Base-by-base conservation (phyloP, 83 land plant species). In the Thuja plicata region DNA sequence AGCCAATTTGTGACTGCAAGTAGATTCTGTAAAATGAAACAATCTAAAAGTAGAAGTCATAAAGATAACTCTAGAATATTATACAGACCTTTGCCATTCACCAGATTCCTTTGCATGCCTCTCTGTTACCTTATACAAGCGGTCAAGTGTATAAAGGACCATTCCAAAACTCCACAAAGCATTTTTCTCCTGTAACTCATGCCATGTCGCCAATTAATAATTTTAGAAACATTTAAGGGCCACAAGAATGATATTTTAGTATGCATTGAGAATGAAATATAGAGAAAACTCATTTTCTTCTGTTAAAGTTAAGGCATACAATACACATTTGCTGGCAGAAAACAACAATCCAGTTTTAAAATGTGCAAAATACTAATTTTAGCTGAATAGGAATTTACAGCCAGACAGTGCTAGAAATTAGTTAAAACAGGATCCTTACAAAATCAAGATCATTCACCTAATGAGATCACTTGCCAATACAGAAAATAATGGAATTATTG, bases 71-170 rank as follows among this genome's bases (percentile, higher is more conserved):
- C 24, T 35, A 30, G 50, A 34, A 87, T 88, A 60, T 76, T 27
- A 45, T 32, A 90, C 95, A 88, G 30, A 97, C 99, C 97, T 93
- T 81, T 84, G 91, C 99, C 99, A 98, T 90, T 98, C 99, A 3
- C 96, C 97, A 86, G 94, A 92, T 89, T 84, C 91, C 71, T 87
- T 92, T 35, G 97, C 96, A 93, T 95, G 93, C 79, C 91, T 93
- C 74, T 95, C 91, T 30, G 95, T 96, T 60, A 95, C 94, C 89
- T 87, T 94, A 66, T 91, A 94, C 38, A 98, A 89, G 79, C 92
- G 92, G 80, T 96, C 96, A 37, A 98, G 92, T 66, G 89, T 88
- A 91, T 95, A 98, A 40, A 98, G 88, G 57, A 95, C 38, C 92
- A 98, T 88, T 34, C 99, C 99, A 91, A 90, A 98, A 88, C 91